Percentiles rank a stretch among this genome's conserved stretches.
Evolutionary conservation across 768 basidiomycete genomes (phyloP).

Genomic region (Daedalea quercina): DNA sequence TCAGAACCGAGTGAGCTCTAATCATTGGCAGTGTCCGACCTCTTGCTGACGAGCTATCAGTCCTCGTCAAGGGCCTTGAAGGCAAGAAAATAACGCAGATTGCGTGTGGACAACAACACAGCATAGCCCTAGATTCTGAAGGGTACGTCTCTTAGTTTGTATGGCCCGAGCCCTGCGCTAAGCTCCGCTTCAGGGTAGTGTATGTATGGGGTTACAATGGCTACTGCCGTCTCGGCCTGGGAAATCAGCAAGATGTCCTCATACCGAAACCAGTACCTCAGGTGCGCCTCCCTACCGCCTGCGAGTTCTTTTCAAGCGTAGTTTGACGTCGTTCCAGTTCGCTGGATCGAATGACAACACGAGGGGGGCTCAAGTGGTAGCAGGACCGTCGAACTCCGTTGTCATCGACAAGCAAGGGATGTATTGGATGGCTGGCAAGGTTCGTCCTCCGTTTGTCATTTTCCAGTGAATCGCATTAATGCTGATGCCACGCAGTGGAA

Average conservation of each 20-base stretch:
- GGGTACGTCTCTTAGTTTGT: too few relatives aligned
- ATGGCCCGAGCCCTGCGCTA: too few relatives aligned
- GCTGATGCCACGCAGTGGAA: conserved; percentile 60
- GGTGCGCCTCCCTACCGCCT: conserved; percentile 25
- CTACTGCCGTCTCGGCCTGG: conserved; percentile 86
- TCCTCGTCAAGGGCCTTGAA: conserved; percentile 68
- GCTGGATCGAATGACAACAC: conserved; percentile 60
- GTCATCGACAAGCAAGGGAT: conserved; percentile 82
- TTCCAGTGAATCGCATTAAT: not conserved
- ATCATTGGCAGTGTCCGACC: conserved; percentile 9
- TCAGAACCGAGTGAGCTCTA: conserved; percentile 49
- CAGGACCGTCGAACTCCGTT: conserved; percentile 81
- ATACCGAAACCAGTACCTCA: conserved; percentile 81
- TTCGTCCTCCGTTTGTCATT: conserved; percentile 19
- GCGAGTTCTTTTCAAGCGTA: not conserved
- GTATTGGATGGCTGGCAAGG: conserved; percentile 85
- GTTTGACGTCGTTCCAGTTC: conserved; percentile 39
- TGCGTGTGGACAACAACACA: conserved; percentile 83
- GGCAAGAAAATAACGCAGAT: conserved; percentile 78
- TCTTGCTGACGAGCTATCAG: conserved; percentile 27
- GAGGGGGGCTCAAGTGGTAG: conserved; percentile 56
- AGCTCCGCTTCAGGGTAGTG: conserved; percentile 58
- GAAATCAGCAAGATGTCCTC: conserved; percentile 76
- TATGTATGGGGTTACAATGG: conserved; percentile 89
- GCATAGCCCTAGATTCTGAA: conserved; percentile 68